phyloP scores from a whole-genome alignment of 768 basidiomycete species.

The Galerina sulciceps region DNA sequence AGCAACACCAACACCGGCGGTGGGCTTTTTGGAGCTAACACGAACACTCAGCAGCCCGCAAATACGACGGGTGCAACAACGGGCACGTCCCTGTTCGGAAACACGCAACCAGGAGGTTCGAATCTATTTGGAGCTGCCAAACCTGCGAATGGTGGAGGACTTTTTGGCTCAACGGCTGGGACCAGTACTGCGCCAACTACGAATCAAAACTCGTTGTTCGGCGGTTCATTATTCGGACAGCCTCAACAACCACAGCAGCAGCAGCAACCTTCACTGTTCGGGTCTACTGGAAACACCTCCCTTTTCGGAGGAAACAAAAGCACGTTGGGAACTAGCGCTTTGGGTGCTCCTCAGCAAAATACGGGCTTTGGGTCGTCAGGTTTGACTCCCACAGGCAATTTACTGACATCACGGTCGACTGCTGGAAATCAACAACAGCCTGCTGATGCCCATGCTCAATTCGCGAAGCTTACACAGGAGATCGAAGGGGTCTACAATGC shows the following conservation, averaged over 20 bases:
- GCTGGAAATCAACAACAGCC: constrained; percentile 46
- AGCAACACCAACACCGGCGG: constrained; percentile 14
- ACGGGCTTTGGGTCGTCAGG: constrained; percentile 32
- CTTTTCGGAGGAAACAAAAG: constrained; percentile 28
- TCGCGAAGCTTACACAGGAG: constrained; percentile 52
- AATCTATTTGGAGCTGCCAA: constrained; percentile 22
- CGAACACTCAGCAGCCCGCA: constrained; percentile 11
- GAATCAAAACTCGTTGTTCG: constrained; percentile 26
- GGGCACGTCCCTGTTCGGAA: constrained; percentile 28
- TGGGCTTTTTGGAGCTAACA: constrained; percentile 14
- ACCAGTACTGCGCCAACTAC: constrained; percentile 21
- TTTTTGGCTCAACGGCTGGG: constrained; percentile 30
- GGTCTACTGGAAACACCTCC: constrained; percentile 31
- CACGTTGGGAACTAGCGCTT: constrained; percentile 14
- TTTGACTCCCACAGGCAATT: constrained; percentile 33
- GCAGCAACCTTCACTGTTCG: constrained; percentile 33
- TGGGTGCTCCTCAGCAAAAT: constrained; percentile 31
- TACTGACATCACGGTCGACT: constrained; percentile 42
- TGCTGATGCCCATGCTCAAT: constrained; percentile 66
- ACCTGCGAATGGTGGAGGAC: constrained; percentile 21
- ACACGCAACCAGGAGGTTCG: constrained; percentile 19
- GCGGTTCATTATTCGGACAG: constrained; percentile 25
- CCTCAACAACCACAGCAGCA: constrained; percentile 19
- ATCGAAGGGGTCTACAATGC: constrained; percentile 69
- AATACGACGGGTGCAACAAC: constrained; percentile 3